Evolutionary conservation across 208 protist species (phyloP).

Genomic region (Novymonas esmeraldas): DNA sequence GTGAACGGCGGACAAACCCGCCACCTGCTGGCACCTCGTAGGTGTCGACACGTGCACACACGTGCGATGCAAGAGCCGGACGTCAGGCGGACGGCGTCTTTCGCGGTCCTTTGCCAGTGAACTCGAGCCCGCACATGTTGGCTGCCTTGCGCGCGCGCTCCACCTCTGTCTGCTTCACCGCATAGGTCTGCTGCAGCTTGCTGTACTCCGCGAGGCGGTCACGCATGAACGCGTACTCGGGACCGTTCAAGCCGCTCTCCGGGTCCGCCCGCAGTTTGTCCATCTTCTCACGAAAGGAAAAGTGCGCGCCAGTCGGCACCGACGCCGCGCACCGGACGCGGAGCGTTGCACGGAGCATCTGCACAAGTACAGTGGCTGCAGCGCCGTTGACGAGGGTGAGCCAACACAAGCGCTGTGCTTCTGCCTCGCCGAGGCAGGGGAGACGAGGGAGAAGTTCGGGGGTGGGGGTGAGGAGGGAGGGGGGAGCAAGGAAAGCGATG

Average conservation of each 20-base stretch:
- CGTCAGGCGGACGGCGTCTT: conserved; percentile 14
- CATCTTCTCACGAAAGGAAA: conserved; percentile 38
- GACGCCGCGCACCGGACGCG: conserved; percentile 12
- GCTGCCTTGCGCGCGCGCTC: conserved; percentile 77
- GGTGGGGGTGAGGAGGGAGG: too few relatives aligned
- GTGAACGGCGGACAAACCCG: too few relatives aligned
- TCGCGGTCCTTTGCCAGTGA: conserved; percentile 59
- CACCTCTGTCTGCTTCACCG: conserved; percentile 87
- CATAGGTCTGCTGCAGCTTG: conserved; percentile 68
- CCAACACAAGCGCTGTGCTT: too few relatives aligned
- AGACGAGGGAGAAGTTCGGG: too few relatives aligned
- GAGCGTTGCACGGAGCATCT: conserved; percentile 16
- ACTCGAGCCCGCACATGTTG: conserved; percentile 84
- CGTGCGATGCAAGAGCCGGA: not conserved
- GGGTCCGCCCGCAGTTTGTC: conserved; percentile 27
- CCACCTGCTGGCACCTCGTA: too few relatives aligned
- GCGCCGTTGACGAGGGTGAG: too few relatives aligned
- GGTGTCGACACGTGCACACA: too few relatives aligned
- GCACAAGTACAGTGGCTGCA: too few relatives aligned
- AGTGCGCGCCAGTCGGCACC: conserved; percentile 13
- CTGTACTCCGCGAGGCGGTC: conserved; percentile 70
- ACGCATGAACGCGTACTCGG: conserved; percentile 70
- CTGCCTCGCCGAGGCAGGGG: too few relatives aligned
- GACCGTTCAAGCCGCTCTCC: conserved; percentile 34
- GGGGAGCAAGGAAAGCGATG: too few relatives aligned